A percentile compares a stretch with the other conserved stretches of the same genome.
These are phyloP conservation scores for Cryptococcus floricola DNA, from an alignment of 1,284 basidiomycete species.

Conservation along the genomic window DNA sequence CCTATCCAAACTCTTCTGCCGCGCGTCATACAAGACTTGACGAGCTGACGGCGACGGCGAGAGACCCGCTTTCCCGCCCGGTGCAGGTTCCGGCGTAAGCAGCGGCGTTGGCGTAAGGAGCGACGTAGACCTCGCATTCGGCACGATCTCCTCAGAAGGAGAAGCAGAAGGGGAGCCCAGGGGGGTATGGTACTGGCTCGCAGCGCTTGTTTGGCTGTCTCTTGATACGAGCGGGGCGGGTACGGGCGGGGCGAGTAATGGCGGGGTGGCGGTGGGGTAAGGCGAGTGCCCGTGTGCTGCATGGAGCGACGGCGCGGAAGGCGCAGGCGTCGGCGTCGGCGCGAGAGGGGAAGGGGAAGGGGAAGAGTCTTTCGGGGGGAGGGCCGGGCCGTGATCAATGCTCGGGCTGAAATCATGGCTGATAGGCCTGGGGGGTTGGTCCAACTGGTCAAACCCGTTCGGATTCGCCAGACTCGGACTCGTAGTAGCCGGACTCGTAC, in stretches of 20 bases:
- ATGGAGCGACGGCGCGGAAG: not conserved
- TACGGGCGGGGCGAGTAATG: not conserved
- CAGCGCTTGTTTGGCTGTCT: conserved; percentile 13
- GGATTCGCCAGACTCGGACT: too few relatives aligned
- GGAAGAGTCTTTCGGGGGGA: conserved; percentile 19
- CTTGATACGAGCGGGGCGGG: conserved; percentile 10
- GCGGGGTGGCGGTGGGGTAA: not conserved
- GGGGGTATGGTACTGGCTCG: not conserved
- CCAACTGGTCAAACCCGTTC: too few relatives aligned
- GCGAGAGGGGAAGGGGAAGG: not conserved
- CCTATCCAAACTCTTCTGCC: conserved; percentile 20
- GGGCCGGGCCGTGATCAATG: too few relatives aligned
- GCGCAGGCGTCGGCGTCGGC: too few relatives aligned
- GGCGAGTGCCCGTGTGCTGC: too few relatives aligned
- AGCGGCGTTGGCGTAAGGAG: not conserved
- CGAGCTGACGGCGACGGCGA: conserved; percentile 23
- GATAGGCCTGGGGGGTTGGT: not conserved
- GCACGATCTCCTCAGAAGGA: too few relatives aligned
- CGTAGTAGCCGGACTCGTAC: too few relatives aligned
- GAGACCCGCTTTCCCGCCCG: not conserved
- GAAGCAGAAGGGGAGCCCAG: not conserved
- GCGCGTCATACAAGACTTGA: conserved; percentile 21
- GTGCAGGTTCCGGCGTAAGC: too few relatives aligned
- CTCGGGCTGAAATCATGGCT: not conserved
- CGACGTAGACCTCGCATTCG: not conserved